Evolutionary conservation across 768 basidiomycete species (phyloP).

Genomic region (Auriculariales sp.): DNA sequence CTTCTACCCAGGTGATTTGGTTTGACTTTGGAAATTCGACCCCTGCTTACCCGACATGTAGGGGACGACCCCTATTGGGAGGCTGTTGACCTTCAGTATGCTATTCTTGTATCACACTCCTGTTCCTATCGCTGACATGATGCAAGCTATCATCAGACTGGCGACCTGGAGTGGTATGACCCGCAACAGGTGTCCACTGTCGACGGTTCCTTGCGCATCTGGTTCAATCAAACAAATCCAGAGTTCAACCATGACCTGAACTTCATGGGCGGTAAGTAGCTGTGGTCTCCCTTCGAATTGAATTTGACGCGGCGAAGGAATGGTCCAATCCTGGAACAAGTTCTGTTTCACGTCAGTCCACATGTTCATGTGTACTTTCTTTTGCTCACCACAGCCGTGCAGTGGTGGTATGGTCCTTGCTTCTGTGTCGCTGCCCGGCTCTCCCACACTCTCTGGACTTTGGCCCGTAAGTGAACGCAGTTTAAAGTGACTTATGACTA

Average conservation of each 20-base stretch:
- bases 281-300: neutral
- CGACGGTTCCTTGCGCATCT: slow-evolving; percentile 57
- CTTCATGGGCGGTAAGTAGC: slow-evolving; percentile 42
- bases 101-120: slow-evolving; percentile 4
- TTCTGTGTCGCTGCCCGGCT: slow-evolving; percentile 55
- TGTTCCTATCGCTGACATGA: neutral
- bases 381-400: neutral
- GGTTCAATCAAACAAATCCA: slow-evolving; percentile 41
- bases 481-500: neutral
- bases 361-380: neutral
- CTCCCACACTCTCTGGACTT: slow-evolving; percentile 37
- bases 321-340: slow-evolving; percentile 67
- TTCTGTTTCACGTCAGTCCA: slow-evolving; percentile 67
- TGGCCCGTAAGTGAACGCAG: slow-evolving; percentile 43
- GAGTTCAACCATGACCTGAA: slow-evolving; percentile 55
- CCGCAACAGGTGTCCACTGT: slow-evolving; percentile 63
- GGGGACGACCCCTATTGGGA: slow-evolving; percentile 89
- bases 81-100: slow-evolving; percentile 63
- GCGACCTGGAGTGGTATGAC: slow-evolving; percentile 82
- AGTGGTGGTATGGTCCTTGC: slow-evolving; percentile 62
- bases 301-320: no score
- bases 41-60: slow-evolving; percentile 2
- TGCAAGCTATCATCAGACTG: slow-evolving; percentile 27
- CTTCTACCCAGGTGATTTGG: slow-evolving; percentile 51
- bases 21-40: no score